Evolutionary conservation across 1,284 basidiomycete genomes (phyloP).

Genomic region (Pterulicium gracile): DNA sequence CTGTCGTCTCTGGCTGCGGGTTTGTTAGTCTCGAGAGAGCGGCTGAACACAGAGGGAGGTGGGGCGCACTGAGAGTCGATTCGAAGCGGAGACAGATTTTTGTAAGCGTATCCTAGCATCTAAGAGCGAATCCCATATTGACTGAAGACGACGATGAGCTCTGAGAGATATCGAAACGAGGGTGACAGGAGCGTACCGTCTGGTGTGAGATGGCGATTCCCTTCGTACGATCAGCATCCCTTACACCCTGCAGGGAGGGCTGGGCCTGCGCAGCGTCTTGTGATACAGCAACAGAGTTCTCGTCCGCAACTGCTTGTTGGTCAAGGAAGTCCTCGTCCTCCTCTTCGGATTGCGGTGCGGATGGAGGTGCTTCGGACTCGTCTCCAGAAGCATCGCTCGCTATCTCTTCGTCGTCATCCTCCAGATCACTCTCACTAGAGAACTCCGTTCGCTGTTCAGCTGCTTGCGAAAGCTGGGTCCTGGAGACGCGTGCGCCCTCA

Average conservation of each 20-base stretch:
- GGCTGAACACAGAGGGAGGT: constrained; percentile 26
- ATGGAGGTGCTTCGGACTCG: constrained; percentile 10
- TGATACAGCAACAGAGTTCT: too few species aligned
- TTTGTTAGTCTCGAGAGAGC: neutral
- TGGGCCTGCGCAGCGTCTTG: too few species aligned
- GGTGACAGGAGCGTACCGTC: constrained; percentile 42
- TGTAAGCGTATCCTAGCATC: constrained; percentile 85
- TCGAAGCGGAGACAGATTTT: constrained; percentile 59
- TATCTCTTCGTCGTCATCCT: constrained; percentile 22
- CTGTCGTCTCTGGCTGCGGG: neutral
- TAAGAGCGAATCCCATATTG: constrained; percentile 75
- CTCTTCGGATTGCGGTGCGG: too few species aligned
- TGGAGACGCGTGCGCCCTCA: constrained; percentile 51
- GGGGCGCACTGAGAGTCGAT: constrained; percentile 39
- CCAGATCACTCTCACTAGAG: constrained; percentile 20
- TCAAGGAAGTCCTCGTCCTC: constrained; percentile 13
- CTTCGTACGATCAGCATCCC: constrained; percentile 60
- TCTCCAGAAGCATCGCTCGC: constrained; percentile 20
- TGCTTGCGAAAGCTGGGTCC: constrained; percentile 45
- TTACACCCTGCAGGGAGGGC: too few species aligned
- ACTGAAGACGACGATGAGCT: constrained; percentile 29
- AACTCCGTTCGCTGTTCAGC: constrained; percentile 29
- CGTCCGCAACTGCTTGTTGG: too few species aligned
- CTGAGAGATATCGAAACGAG: constrained; percentile 6
- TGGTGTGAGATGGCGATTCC: constrained; percentile 77